phyloP scores from a whole-genome alignment of 306 rosid genomes.

The Citrullus mucosospermus region DNA sequence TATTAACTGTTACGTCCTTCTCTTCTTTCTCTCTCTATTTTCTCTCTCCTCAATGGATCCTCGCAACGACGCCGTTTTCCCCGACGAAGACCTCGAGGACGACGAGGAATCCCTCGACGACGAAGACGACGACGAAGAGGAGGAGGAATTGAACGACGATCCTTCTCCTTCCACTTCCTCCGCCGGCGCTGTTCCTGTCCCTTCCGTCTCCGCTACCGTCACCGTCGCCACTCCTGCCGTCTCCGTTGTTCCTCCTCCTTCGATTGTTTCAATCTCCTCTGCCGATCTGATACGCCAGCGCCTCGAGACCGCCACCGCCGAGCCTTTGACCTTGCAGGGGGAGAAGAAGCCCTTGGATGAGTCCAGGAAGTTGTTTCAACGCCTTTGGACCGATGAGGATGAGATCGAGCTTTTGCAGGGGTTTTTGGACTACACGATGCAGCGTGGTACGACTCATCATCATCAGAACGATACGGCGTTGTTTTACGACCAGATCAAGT shows the following conservation, averaged over 20 bases:
- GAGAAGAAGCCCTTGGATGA: slow-evolving; percentile 36
- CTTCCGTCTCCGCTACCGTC: slow-evolving; percentile 5
- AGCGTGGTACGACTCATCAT: slow-evolving; percentile 9
- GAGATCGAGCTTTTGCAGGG: slow-evolving; percentile 51
- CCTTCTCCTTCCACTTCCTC: slow-evolving; percentile 21
- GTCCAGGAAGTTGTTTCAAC: slow-evolving; percentile 26
- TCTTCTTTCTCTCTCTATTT: neutral
- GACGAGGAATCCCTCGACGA: slow-evolving; percentile 50
- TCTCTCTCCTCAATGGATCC: slow-evolving; percentile 34
- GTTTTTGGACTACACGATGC: slow-evolving; percentile 30
- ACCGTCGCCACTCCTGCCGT: slow-evolving; percentile 11
- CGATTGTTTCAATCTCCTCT: neutral
- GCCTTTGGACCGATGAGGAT: slow-evolving; percentile 55
- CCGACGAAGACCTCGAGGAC: slow-evolving; percentile 50
- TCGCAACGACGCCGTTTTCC: slow-evolving; percentile 58
- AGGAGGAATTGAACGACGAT: slow-evolving; percentile 29
- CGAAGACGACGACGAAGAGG: slow-evolving; percentile 42
- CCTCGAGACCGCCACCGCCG: neutral
- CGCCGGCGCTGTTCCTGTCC: slow-evolving; percentile 7
- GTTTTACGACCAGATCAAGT: slow-evolving; percentile 50
- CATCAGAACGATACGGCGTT: slow-evolving; percentile 34
- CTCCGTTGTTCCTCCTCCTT: neutral
- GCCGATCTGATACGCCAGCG: slow-evolving; percentile 15
- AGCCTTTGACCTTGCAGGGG: slow-evolving; percentile 13
- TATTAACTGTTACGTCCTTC: too few relatives aligned